Evolutionary conservation across 805 yeast species (phyloP).

Genomic region (Dipodascus albidus): DNA sequence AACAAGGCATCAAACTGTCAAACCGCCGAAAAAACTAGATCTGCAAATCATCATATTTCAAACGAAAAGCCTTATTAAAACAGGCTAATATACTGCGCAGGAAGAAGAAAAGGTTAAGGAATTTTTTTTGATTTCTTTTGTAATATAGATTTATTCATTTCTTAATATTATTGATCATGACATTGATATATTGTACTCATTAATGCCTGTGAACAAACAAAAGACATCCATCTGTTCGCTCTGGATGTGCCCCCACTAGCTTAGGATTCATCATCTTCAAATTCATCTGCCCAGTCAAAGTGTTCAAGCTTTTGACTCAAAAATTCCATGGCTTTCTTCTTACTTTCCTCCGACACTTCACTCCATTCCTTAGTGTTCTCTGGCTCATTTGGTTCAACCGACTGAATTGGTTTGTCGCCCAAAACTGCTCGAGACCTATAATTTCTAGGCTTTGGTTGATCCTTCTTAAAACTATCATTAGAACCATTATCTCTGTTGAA

Average conservation of each 20-base stretch:
- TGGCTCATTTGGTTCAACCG: neutral
- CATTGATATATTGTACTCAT: too few species aligned
- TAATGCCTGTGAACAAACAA: too few species aligned
- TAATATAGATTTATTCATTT: too few species aligned
- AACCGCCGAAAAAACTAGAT: constrained; percentile 24
- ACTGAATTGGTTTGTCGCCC: neutral
- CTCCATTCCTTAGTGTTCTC: neutral
- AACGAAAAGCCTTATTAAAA: too few species aligned
- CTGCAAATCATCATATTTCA: too few species aligned
- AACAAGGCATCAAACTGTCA: constrained; percentile 34
- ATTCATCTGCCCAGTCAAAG: neutral
- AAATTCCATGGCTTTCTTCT: neutral
- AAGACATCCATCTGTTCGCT: too few species aligned
- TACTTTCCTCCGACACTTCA: neutral
- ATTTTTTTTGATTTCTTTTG: too few species aligned
- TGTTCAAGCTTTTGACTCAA: neutral
- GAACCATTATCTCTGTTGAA: neutral
- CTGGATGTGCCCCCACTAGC: too few species aligned
- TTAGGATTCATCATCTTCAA: neutral
- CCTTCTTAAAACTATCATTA: neutral
- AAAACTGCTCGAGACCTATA: neutral
- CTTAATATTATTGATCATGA: too few species aligned
- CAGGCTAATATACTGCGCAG: too few species aligned
- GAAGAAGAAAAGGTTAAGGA: too few species aligned
- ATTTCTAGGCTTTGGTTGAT: too few species aligned